phyloP scores from a whole-genome alignment of 331 rosid genomes.

The Erythrophleum ivorense region DNA sequence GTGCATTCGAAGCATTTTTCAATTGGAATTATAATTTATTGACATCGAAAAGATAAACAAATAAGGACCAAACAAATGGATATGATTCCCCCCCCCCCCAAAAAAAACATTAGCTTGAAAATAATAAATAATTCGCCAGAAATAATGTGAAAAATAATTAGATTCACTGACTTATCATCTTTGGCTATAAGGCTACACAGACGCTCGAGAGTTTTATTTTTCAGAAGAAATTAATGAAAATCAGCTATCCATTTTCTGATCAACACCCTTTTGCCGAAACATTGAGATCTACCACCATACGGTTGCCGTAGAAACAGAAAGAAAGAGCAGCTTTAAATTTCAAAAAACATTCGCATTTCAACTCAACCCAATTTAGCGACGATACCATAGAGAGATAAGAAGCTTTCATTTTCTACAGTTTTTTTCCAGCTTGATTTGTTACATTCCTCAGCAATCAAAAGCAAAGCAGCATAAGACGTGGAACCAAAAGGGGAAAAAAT shows the following conservation, averaged over 20 bases:
- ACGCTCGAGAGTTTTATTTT: not conserved
- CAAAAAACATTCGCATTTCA: conserved; percentile 1
- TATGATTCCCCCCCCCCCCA: not conserved
- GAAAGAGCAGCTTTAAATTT: not conserved
- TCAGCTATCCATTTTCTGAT: too few relatives aligned
- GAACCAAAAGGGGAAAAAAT: not conserved
- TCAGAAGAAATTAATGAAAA: not conserved
- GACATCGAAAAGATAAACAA: not conserved
- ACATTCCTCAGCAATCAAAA: conserved; percentile 35
- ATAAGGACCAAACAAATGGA: not conserved
- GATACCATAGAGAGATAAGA: not conserved
- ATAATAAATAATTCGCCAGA: not conserved
- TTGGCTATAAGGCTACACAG: not conserved
- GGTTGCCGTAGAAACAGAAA: not conserved
- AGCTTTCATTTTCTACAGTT: not conserved
- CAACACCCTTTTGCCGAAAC: not conserved
- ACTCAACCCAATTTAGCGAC: not conserved
- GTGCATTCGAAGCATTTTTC: conserved; percentile 16
- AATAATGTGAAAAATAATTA: conserved; percentile 5
- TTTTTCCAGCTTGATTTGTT: conserved; percentile 17
- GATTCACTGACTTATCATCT: not conserved
- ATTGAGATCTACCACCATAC: conserved; percentile 10
- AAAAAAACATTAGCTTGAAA: not conserved
- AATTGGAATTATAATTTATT: conserved; percentile 3
- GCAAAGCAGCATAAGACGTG: not conserved